phyloP scores from a whole-genome alignment of 78 protist genomes.

The slime mould (Dictyostelium discoideum) region dicty_2.7 NC_007089.4:2348501-2349000 shows the following conservation, averaged over 20 bases:
- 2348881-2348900: no score
- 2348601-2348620: conserved; percentile 45
- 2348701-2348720: background rate
- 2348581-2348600: conserved; percentile 36
- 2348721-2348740: no score
- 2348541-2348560: background rate
- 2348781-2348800: background rate
- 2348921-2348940: no score
- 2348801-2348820: background rate
- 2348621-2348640: conserved; percentile 57
- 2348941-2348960: no score
- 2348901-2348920: no score
- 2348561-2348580: conserved; percentile 50
- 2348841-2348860: no score
- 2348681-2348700: background rate
- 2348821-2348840: background rate
- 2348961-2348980: no score
- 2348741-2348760: no score
- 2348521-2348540: conserved; percentile 42
- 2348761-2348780: background rate
- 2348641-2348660: background rate
- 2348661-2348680: background rate
- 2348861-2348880: no score
- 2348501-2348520: conserved; percentile 50
- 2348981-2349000: no score